Percentiles rank a stretch among this genome's conserved stretches.
Evolutionary conservation across 2,329 filamentous ascomycete species (phyloP).

Genomic region (Atkinsonella hypoxylon): DNA sequence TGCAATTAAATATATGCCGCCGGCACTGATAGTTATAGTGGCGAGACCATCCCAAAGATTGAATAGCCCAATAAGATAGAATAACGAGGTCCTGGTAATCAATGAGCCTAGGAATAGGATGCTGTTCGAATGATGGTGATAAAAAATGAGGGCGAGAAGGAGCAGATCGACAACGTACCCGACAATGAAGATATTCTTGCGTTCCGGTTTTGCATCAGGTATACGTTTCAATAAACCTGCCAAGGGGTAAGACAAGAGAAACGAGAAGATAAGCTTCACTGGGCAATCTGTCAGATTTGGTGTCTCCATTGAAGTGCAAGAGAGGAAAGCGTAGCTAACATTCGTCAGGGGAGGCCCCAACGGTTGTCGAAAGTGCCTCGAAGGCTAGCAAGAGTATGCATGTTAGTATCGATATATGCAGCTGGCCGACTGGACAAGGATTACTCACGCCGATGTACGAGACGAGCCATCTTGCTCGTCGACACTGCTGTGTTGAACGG

Average conservation of each 20-base stretch:
- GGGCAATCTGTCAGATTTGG: background rate
- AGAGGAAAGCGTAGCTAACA: slow-evolving; percentile 14
- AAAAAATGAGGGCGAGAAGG: background rate
- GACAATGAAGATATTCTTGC: slow-evolving; percentile 84
- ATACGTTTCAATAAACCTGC: slow-evolving; percentile 81
- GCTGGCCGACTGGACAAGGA: background rate
- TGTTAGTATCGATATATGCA: background rate
- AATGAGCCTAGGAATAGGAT: background rate
- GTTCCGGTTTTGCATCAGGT: slow-evolving; percentile 69
- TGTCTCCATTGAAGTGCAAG: background rate
- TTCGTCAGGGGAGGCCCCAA: slow-evolving; percentile 27
- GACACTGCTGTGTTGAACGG: background rate
- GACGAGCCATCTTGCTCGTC: slow-evolving; percentile 9
- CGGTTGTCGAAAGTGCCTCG: slow-evolving; percentile 18
- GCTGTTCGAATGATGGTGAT: too few relatives aligned
- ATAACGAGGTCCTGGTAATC: slow-evolving; percentile 54
- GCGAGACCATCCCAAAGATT: slow-evolving; percentile 77
- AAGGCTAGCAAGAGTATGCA: slow-evolving; percentile 17
- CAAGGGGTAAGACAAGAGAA: slow-evolving; percentile 85
- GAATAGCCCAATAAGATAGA: slow-evolving; percentile 89
- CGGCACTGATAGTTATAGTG: slow-evolving; percentile 69
- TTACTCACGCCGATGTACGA: slow-evolving; percentile 15
- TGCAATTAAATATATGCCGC: slow-evolving; percentile 72
- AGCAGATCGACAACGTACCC: slow-evolving; percentile 31
- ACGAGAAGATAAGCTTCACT: slow-evolving; percentile 91